A percentile compares a stretch with the other conserved stretches of the same genome.
Evolutionary conservation across 2,329 filamentous ascomycete species (phyloP).

Genomic region (Chrysoporthe cubensis): DNA sequence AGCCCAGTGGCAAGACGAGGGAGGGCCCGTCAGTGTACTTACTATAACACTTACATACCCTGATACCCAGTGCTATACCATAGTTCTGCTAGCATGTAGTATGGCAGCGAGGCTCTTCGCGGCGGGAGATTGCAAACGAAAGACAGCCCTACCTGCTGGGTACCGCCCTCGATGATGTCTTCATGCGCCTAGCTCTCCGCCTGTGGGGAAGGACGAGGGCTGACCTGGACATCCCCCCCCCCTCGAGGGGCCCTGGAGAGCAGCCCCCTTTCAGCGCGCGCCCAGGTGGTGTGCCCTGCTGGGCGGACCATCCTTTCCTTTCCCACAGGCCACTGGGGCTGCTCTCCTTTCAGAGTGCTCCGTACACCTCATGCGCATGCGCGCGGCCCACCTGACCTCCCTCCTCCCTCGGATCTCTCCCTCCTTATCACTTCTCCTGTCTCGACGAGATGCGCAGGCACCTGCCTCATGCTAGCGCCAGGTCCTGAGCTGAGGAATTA

Average conservation of each 20-base stretch:
- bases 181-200: conserved; percentile 18
- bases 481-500: not conserved
- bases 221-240: no score
- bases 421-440: not conserved
- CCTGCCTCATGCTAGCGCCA: not conserved
- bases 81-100: no score
- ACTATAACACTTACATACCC: no score
- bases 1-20: not conserved
- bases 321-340: not conserved
- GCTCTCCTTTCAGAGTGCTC: not conserved
- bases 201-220: not conserved
- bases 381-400: conserved; percentile 14
- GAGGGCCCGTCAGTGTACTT: not conserved
- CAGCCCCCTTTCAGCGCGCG: conserved; percentile 12
- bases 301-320: conserved; percentile 19
- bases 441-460: no score
- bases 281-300: conserved; percentile 20
- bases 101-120: not conserved
- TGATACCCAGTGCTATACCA: no score
- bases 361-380: conserved; percentile 11
- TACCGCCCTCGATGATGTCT: conserved; percentile 15
- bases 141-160: not conserved
- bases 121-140: not conserved
- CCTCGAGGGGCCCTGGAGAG: not conserved
- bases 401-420: not conserved